These are phyloP conservation scores for Parmelia sp. DNA, from an alignment of 495 filamentous ascomycete genomes.

Conservation along the genomic window DNA sequence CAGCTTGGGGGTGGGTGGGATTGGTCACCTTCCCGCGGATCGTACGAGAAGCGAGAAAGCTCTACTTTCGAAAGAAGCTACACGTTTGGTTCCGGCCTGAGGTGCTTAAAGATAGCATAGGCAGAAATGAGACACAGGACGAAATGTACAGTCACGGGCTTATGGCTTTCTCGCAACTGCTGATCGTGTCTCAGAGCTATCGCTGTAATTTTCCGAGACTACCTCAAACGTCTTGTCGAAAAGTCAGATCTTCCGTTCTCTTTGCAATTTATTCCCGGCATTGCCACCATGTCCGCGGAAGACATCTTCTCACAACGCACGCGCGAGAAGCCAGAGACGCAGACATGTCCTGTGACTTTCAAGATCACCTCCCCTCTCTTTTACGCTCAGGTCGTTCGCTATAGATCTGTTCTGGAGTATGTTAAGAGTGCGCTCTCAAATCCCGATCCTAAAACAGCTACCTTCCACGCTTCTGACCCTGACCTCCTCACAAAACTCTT, in stretches of 20 bases:
- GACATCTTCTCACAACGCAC: conserved; percentile 29
- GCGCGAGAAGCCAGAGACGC: conserved; percentile 12
- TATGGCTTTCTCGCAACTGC: background rate
- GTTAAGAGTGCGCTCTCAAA: conserved; percentile 40
- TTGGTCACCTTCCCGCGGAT: conserved; percentile 58
- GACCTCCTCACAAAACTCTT: conserved; percentile 39
- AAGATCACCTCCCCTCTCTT: conserved; percentile 53
- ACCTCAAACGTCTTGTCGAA: conserved; percentile 43
- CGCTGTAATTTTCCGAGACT: conserved; percentile 47
- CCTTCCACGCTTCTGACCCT: conserved; percentile 44
- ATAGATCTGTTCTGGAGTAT: conserved; percentile 45
- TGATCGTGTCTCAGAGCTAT: conserved; percentile 30
- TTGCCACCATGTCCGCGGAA: conserved; percentile 31
- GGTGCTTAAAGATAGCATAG: conserved; percentile 45
- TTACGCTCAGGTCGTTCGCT: conserved; percentile 52
- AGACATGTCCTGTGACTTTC: conserved; percentile 37
- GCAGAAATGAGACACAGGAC: conserved; percentile 37
- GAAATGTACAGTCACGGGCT: conserved; percentile 30
- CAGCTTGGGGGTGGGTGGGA: conserved; percentile 56
- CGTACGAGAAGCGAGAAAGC: conserved; percentile 45
- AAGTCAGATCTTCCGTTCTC: conserved; percentile 34
- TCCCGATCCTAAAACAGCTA: conserved; percentile 39
- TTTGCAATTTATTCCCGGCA: conserved; percentile 46
- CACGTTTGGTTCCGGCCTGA: conserved; percentile 55
- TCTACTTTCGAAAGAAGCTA: conserved; percentile 48